Base-by-base conservation (phyloP, 1,284 basidiomycete genomes). In the Entoloma clypeatum region DNA sequence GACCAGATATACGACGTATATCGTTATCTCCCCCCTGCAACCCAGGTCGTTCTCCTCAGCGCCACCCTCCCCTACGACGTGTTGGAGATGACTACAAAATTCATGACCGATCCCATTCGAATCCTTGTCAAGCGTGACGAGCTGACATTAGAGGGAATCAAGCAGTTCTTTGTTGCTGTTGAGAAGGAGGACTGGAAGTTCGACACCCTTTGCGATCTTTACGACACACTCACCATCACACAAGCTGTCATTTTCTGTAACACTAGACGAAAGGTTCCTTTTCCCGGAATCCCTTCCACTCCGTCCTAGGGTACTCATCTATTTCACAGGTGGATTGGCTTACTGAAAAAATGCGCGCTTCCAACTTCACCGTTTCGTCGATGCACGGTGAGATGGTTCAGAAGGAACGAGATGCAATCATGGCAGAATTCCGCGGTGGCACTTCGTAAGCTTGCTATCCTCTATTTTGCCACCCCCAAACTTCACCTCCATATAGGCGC, bases 151-250 rank as follows among this genome's bases (percentile, higher is more conserved):
- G 96, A 99, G 64, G 95, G 96, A 17, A 99, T 99, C 75, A 99
- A 98, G 65, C 96, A 99, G 63, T 99, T 99, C 77, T 99, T 97
- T 68, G 93, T 99, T 31, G 95, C 95, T 19, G 95, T 99, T 43
- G 96, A 99, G 69, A 98, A 98, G 73, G 96, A 99, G 66, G 96
- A 99, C 59, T 99, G 95, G 95, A 99, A 99, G 64, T 95, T 98
- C 57, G 96, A 99, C 68, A 99, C 95, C 0, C 75, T 99, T 14
- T 98, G 93, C 65, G 96, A 99, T 67, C 68, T 95, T 39, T 99
- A 99, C 69, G 96, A 99, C 65, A 98, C 95, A 13, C 79, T 99
- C 38, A 98, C 96, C 21, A 99, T 99, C 65, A 99, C 96, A 1
- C 96, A 99, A 74, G 95, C 96, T 19, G 95, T 99, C 63, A 98